Percentiles rank a stretch among this genome's conserved stretches.
These are phyloP conservation scores for Hypoxylon sp. DNA, from an alignment of 2,329 filamentous ascomycete genomes.

Conservation along the genomic window DNA sequence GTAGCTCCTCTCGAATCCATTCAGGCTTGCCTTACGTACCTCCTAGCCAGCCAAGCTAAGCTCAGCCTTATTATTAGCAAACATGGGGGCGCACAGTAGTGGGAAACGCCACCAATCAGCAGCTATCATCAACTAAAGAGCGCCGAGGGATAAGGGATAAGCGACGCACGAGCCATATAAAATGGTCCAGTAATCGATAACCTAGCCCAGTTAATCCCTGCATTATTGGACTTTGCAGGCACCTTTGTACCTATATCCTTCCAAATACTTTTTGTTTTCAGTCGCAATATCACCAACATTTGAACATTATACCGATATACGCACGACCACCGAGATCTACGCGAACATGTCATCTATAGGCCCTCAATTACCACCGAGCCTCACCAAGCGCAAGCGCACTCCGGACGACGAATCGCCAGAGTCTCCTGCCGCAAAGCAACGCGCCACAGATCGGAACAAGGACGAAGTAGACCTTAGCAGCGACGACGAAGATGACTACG, in stretches of 20 bases:
- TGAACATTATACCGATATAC: not conserved
- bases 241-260: not conserved
- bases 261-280: not conserved
- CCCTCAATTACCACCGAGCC: constrained; percentile 77
- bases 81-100: constrained; percentile 12
- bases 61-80: constrained; percentile 45
- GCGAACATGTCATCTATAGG: constrained; percentile 77
- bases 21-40: constrained; percentile 29
- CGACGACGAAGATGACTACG: constrained; percentile 52
- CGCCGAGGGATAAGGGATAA: constrained; percentile 31
- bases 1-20: constrained; percentile 38
- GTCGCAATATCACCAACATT: not conserved
- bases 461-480: constrained; percentile 56
- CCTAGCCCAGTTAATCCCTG: constrained; percentile 22
- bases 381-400: constrained; percentile 74
- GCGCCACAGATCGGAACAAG: constrained; percentile 60
- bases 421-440: constrained; percentile 63
- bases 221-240: constrained; percentile 1
- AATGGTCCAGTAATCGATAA: constrained; percentile 24
- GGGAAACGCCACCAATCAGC: constrained; percentile 31
- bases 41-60: constrained; percentile 33
- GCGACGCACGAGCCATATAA: constrained; percentile 33
- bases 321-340: not conserved
- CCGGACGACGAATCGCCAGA: constrained; percentile 59
- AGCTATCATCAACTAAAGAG: constrained; percentile 7